These are phyloP conservation scores for Plasmodium inui DNA, from an alignment of 169 alveolate species.

Conservation along the genomic window DNA sequence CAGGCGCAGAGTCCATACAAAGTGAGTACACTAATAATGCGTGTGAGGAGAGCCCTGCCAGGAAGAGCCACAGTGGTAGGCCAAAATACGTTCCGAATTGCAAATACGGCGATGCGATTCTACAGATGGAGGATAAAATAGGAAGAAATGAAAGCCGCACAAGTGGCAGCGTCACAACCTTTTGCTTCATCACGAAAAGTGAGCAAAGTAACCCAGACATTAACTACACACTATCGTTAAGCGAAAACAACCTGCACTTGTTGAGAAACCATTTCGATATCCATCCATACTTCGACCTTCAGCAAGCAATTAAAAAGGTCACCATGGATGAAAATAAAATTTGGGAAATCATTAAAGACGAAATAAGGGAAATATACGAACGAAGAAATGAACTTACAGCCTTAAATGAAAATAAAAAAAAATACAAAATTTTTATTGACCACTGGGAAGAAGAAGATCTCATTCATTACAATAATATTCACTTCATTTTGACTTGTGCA, in stretches of 20 bases:
- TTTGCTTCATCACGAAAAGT: constrained; percentile 16
- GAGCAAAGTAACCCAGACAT: neutral
- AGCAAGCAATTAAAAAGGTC: neutral
- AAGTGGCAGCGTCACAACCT: constrained; percentile 9
- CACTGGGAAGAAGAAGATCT: constrained; percentile 64
- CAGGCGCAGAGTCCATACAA: neutral
- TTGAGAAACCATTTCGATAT: neutral
- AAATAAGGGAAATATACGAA: constrained; percentile 18
- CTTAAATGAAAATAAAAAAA: constrained; percentile 54
- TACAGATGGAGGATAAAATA: neutral
- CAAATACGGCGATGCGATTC: neutral
- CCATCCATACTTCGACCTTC: constrained; percentile 20
- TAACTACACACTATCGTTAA: constrained; percentile 33
- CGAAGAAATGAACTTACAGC: constrained; percentile 11
- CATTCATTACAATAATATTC: constrained; percentile 63
- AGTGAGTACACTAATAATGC: neutral
- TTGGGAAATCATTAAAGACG: constrained; percentile 41
- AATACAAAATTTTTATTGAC: constrained; percentile 48
- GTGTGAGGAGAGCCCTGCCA: neutral
- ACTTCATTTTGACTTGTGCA: constrained; percentile 15
- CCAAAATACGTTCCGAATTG: neutral
- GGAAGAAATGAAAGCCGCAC: neutral
- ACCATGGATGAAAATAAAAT: constrained; percentile 24
- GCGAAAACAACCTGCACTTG: constrained; percentile 27
- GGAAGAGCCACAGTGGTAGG: neutral